A percentile compares a stretch with the other conserved stretches of the same genome.
Conservation (phyloP, 2,329 filamentous ascomycete genomes). For the Cryoendolithus antarcticus region DNA sequence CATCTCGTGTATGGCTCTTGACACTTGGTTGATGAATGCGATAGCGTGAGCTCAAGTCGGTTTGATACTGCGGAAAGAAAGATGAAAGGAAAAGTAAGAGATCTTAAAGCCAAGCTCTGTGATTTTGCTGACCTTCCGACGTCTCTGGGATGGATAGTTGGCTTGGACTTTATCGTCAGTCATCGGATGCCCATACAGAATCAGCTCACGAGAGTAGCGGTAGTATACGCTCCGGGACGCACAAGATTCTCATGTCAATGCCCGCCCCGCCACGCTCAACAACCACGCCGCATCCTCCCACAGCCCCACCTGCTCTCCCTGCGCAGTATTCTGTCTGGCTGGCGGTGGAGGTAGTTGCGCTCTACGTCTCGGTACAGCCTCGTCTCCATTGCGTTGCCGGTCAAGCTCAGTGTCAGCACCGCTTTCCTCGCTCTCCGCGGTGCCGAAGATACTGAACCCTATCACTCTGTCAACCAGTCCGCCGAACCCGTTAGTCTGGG, state of each 20-base stretch:
- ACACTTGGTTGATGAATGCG: too few species aligned
- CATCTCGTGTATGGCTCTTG: too few species aligned
- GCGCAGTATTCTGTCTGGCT: conserved; percentile 26
- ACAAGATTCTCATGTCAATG: conserved; percentile 2
- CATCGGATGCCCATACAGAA: too few species aligned
- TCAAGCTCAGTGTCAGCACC: conserved; percentile 11
- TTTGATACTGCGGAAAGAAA: too few species aligned
- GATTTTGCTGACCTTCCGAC: too few species aligned
- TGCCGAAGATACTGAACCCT: conserved; percentile 2
- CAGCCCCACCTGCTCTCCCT: conserved; percentile 31
- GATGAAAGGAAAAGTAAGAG: too few species aligned
- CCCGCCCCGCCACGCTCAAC: conserved; percentile 34
- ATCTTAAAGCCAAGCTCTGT: too few species aligned
- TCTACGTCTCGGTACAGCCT: conserved; percentile 22
- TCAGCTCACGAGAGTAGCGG: too few species aligned
- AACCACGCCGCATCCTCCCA: conserved; percentile 50
- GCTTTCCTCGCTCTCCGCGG: conserved; percentile 12
- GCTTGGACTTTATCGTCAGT: too few species aligned
- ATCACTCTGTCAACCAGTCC: conserved; percentile 25
- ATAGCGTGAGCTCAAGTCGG: too few species aligned
- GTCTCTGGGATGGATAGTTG: too few species aligned
- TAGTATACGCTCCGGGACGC: too few species aligned
- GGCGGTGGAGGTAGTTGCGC: conserved; percentile 11
- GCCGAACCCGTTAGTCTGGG: conserved; percentile 43
- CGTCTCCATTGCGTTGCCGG: conserved; percentile 19